A percentile compares a stretch with the other conserved stretches of the same genome.
phyloP scores from a whole-genome alignment of 129 eudicot genomes.

The Arctium minus region DNA sequence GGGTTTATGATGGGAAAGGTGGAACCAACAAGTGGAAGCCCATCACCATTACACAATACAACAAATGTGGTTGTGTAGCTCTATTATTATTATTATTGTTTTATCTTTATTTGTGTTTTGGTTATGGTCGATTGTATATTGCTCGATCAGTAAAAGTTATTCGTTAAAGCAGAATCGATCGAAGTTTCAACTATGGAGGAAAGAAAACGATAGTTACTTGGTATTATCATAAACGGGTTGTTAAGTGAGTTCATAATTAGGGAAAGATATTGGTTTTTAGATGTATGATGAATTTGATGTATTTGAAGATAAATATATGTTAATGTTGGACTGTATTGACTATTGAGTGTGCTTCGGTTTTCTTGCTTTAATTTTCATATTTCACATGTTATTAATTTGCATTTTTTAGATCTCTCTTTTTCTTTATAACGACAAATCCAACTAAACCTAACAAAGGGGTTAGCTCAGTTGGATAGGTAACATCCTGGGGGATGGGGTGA shows the following conservation, averaged over 20 bases:
- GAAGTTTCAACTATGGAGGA: not conserved
- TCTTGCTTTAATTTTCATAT: not conserved
- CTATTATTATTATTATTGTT: too few species aligned
- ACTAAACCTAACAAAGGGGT: too few species aligned
- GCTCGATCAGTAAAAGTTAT: not conserved
- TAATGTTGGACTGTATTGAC: not conserved
- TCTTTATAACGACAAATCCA: too few species aligned
- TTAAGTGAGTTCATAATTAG: not conserved
- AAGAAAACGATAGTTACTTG: not conserved
- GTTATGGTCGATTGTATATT: not conserved
- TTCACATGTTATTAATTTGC: not conserved
- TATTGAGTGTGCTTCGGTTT: not conserved
- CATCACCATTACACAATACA: constrained; percentile 22
- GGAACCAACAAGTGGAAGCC: constrained; percentile 38
- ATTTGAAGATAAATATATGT: not conserved
- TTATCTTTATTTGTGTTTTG: not conserved
- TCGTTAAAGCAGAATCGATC: not conserved
- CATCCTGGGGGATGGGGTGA: too few species aligned
- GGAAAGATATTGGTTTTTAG: not conserved
- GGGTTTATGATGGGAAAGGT: constrained; percentile 48
- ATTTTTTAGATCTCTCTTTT: not conserved
- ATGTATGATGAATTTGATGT: not conserved
- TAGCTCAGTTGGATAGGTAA: too few species aligned
- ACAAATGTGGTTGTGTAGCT: not conserved
- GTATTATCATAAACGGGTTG: not conserved